Evolutionary conservation across 306 rosid genomes (phyloP), one percentile per base, ranked within the genome.

Genomic region (Potentilla sterilis): DNA sequence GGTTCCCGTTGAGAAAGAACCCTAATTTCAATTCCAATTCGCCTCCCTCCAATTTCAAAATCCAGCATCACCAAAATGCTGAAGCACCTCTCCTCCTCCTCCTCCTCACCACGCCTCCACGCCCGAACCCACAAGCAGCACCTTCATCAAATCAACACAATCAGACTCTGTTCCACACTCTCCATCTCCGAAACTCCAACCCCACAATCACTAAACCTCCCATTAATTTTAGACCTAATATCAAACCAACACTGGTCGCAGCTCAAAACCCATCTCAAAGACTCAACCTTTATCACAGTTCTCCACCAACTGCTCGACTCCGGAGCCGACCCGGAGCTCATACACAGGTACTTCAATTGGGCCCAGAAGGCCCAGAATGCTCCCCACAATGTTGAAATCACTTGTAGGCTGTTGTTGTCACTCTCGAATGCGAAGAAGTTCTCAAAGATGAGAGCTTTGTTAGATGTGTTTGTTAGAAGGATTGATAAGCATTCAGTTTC

Each of bases 231-330:
- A 65, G 88, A 93, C 77, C 80, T 91, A 76, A 85, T 93, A 80
- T 85, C 83, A 69, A 84, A 89, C 80, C 96, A 89, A 21, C 97
- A 83, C 58, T 91, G 98, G 98, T 86, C 87, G 37, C 82, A 85
- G 78, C 90, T 93, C 79, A 88, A 89, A 85, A 22, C 82, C 78
- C 90, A 87, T 80, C 78, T 93, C 54, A 75, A 72, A 74, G 48
- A 63, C 62, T 85, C 78, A 58, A 82, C 72, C 70, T 87, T 96
- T 57, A 75, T 52, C 47, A n/a, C 66, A 35, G 76, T 87, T 84
- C 80, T 91, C 37, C 91, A 83, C 51, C 91, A 82, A 24, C 83
- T 93, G 73, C 72, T 93, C 37, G 77, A 75, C 24, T 84, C 84
- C 0, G 87, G 84, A 43, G 76, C 81, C 43, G 94, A 91, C 65